Percentiles rank a stretch among this genome's conserved stretches.
These are phyloP conservation scores for Trichocomaceae sp. DNA, from an alignment of 2,329 filamentous ascomycete genomes.

Conservation along the genomic window DNA sequence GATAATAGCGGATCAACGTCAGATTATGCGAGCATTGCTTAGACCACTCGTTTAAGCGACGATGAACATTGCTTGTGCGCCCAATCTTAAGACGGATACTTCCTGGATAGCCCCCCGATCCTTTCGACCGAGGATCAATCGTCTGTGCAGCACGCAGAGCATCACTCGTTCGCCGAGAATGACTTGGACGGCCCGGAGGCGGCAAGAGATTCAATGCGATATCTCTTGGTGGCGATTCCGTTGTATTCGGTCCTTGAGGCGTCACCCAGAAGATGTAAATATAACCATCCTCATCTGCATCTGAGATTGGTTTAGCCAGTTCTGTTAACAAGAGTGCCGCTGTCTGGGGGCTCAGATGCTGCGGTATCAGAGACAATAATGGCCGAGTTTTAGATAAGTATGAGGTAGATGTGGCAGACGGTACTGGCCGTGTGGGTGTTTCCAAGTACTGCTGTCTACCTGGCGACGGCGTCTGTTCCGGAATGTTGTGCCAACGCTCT, in stretches of 20 bases:
- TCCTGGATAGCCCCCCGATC: conserved; percentile 36
- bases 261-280: conserved; percentile 99
- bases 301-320: conserved; percentile 66
- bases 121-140: conserved; percentile 25
- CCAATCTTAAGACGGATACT: conserved; percentile 64
- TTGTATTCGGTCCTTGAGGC: conserved; percentile 48
- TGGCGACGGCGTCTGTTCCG: conserved; percentile 8
- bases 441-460: conserved; percentile 2
- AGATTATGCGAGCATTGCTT: conserved; percentile 87
- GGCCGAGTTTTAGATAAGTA: conserved; percentile 35
- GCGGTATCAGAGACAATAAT: conserved; percentile 63
- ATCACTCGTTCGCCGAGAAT: conserved; percentile 30
- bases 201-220: conserved; percentile 56
- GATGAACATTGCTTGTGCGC: conserved; percentile 72
- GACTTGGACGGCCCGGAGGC: conserved; percentile 28
- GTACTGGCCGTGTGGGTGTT: conserved; percentile 12
- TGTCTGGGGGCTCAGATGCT: conserved; percentile 58
- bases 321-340: conserved; percentile 68
- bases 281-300: conserved; percentile 74
- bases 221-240: conserved; percentile 47
- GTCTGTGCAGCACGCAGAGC: conserved; percentile 33
- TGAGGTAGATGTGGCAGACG: conserved; percentile 17
- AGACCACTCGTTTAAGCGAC: conserved; percentile 86
- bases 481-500: conserved; percentile 14
- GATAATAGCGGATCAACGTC: conserved; percentile 85